These are phyloP conservation scores for Stevia rebaudiana DNA, from an alignment of 140 eudicot species.

Conservation along the genomic window DNA sequence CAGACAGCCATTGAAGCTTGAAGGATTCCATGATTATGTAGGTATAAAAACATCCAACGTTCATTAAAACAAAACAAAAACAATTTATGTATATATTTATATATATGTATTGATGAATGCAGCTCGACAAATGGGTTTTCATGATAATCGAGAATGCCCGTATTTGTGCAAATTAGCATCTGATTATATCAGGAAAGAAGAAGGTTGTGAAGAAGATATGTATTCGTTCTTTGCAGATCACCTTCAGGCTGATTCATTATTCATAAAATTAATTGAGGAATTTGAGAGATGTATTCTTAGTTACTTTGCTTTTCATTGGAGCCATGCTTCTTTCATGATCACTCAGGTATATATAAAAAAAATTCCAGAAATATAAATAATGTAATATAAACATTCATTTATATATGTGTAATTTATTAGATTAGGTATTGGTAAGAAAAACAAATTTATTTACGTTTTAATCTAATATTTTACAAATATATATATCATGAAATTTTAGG, in stretches of 20 bases:
- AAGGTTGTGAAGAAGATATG: slow-evolving; percentile 77
- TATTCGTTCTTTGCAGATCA: slow-evolving; percentile 59
- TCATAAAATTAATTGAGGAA: slow-evolving; percentile 87
- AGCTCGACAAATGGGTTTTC: slow-evolving; percentile 88
- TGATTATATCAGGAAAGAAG: slow-evolving; percentile 61
- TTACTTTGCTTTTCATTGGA: slow-evolving; percentile 97
- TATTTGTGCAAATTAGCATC: slow-evolving; percentile 71
- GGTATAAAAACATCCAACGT: slow-evolving; percentile 46
- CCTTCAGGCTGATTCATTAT: slow-evolving; percentile 75
- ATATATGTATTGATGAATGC: slow-evolving; percentile 17
- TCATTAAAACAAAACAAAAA: background rate
- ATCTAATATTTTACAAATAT: no score
- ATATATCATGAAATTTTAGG: slow-evolving; percentile 33
- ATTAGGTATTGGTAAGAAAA: no score
- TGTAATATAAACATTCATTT: no score
- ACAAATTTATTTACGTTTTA: no score
- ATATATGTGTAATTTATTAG: no score
- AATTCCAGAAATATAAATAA: background rate
- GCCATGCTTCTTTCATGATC: slow-evolving; percentile 60
- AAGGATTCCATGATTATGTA: slow-evolving; percentile 84
- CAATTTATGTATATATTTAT: background rate
- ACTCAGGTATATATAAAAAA: slow-evolving; percentile 60
- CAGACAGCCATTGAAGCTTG: slow-evolving; percentile 55
- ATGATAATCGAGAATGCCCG: slow-evolving; percentile 54
- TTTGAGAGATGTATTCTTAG: slow-evolving; percentile 92